Base-by-base conservation (phyloP, 2,329 filamentous ascomycete genomes). In the Microascus cirrosus region DNA sequence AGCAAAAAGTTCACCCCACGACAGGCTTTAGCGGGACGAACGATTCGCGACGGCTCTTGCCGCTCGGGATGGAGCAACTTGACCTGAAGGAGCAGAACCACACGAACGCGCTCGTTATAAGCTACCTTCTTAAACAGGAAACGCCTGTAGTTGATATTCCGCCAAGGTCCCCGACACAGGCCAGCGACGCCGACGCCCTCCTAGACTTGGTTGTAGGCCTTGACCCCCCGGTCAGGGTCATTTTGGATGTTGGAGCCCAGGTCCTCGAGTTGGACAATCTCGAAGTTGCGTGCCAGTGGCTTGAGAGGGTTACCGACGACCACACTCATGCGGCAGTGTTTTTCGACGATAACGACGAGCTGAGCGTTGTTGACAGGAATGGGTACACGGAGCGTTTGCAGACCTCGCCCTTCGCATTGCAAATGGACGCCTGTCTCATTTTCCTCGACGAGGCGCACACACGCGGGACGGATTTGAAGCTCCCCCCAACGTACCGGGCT, bases 391-490 rank as follows among this genome's bases (percentile, higher is more conserved):
- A 84, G 42, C 64, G 69, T 0, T 71, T 91, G 0, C 74, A 78
- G 3, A 76, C 72, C 0, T 90, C 87, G 0, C 76, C 84, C 0
- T 89, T 81, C 62, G 68, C 71, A 0, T 71, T 74, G 0, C 77
- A 83, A 6, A 68, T 86, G 0, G 80, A 82, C 5, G 62, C 62
- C 0, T 91, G 86, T 58, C 66, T 89, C 0, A 74, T 90, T 0
- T 91, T 84, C 57, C 72, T 92, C 0, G 87, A 91, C 55, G 82
- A 91, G 59, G 77, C 80, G 0, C 86, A 91, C 60, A 89, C 86
- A 0, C 69, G 87, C 60, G 87, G 88, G 0, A 89, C 79, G 0
- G 87, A 92, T 61, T 65, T 91, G 0, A 80, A 78, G 36, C 68
- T 90, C 0, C 87, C 85, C 0, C 58, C 59, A 0, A 4, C 77